Conservation (phyloP, 163 green algal species). For the Volvox carteri region DNA sequence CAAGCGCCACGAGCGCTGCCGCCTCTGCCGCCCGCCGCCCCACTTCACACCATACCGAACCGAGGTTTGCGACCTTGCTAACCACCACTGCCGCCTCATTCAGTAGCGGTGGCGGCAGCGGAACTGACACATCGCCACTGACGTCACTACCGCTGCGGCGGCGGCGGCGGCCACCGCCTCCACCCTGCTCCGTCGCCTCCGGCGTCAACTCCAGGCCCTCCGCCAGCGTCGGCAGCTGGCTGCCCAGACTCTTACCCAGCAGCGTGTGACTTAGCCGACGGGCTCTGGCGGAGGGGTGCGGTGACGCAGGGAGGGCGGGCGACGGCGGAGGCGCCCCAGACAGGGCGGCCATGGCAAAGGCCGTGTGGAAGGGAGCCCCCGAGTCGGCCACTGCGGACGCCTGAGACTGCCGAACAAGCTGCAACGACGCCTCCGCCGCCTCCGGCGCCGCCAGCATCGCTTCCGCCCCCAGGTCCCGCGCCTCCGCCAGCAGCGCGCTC, state of each 20-base stretch:
- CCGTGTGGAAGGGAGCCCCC: background rate
- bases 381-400: background rate
- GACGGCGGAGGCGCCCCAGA: background rate
- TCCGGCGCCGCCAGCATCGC: background rate
- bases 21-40: slow-evolving; percentile 36
- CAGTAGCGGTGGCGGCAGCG: background rate
- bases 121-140: background rate
- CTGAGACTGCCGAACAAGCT: too few species aligned
- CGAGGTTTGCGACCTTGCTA: background rate
- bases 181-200: background rate
- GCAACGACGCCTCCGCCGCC: background rate
- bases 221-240: background rate
- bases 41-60: background rate
- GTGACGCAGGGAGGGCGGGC: background rate
- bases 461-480: background rate
- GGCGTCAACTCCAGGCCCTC: background rate
- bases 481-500: slow-evolving; percentile 30
- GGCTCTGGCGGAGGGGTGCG: background rate
- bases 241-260: background rate
- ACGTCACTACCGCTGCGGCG: background rate
- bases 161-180: background rate
- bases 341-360: background rate
- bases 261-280: background rate
- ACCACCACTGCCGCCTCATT: slow-evolving; percentile 29
- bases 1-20: slow-evolving; percentile 53